Conservation (phyloP, 768 basidiomycete species). For the Suillus sp. region DNA sequence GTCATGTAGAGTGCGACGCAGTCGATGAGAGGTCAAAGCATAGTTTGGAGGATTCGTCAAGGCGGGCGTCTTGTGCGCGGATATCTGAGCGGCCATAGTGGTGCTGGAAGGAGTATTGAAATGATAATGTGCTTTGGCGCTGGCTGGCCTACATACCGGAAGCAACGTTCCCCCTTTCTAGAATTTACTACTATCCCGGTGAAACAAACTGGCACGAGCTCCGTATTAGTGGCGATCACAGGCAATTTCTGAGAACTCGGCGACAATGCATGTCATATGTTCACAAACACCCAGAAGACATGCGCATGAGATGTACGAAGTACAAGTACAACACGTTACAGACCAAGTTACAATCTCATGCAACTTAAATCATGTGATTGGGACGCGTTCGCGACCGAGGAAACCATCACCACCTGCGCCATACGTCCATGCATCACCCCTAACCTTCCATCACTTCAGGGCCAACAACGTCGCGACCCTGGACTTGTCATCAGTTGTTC, state of each 20-base stretch:
- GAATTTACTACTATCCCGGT: neutral
- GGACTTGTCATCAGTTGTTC: neutral
- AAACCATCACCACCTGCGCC: too few species aligned
- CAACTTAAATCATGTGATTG: neutral
- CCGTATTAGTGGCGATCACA: neutral
- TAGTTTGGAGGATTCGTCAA: slow-evolving; percentile 74
- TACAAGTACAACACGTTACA: too few species aligned
- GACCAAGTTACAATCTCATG: too few species aligned
- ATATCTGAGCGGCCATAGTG: slow-evolving; percentile 29
- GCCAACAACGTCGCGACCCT: neutral
- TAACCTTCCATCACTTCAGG: neutral
- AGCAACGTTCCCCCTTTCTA: neutral
- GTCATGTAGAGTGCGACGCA: slow-evolving; percentile 58
- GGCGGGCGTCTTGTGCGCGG: slow-evolving; percentile 21
- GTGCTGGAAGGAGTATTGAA: slow-evolving; percentile 15
- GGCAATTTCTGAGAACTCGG: neutral
- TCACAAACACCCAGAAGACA: neutral
- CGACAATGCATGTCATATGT: neutral
- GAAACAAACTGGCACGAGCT: neutral
- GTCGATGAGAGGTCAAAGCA: slow-evolving; percentile 65
- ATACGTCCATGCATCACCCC: too few species aligned
- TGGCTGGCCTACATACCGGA: neutral
- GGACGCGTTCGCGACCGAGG: too few species aligned
- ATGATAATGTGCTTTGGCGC: slow-evolving; percentile 14
- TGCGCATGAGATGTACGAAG: too few species aligned